Evolutionary conservation across 164 flowering plant genomes (phyloP).

Genomic region (Kalanchoe fedtschenkoi): DNA sequence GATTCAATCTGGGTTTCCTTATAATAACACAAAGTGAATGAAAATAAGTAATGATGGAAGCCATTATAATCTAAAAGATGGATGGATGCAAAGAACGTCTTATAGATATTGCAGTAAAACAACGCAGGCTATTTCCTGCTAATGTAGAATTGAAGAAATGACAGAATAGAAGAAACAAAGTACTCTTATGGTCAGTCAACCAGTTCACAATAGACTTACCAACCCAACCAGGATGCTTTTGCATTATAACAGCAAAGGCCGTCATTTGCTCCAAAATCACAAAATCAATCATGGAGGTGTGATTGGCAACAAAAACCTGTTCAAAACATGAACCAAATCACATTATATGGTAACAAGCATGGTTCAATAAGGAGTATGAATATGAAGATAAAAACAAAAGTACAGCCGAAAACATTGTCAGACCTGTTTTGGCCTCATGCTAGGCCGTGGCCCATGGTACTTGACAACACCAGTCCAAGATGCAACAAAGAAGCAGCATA

Average conservation of each 20-base stretch:
- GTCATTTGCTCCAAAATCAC: slow-evolving; percentile 94
- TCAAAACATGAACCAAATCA: slow-evolving; percentile 70
- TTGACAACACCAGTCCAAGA: slow-evolving; percentile 99
- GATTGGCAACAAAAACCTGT: slow-evolving; percentile 97
- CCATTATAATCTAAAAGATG: not conserved
- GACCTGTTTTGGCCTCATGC: slow-evolving; percentile 87
- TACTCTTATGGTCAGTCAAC: not conserved
- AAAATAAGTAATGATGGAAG: not conserved
- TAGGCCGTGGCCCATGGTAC: slow-evolving; percentile 94
- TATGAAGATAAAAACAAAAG: not conserved
- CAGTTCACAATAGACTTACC: slow-evolving; percentile 34
- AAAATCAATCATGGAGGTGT: slow-evolving; percentile 98
- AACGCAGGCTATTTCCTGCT: not conserved
- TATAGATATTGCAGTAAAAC: not conserved
- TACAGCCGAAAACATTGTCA: not conserved
- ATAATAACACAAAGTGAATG: not conserved
- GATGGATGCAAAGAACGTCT: not conserved
- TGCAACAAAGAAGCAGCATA: slow-evolving; percentile 92
- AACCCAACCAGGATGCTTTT: slow-evolving; percentile 99
- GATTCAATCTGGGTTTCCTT: no score
- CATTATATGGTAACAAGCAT: not conserved
- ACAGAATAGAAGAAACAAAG: no score
- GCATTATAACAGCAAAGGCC: slow-evolving; percentile 98
- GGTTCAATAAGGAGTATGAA: not conserved
- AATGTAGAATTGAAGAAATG: not conserved